phyloP scores from a whole-genome alignment of 2,329 filamentous ascomycete genomes.

The Paecilomyces fulvus region DNA sequence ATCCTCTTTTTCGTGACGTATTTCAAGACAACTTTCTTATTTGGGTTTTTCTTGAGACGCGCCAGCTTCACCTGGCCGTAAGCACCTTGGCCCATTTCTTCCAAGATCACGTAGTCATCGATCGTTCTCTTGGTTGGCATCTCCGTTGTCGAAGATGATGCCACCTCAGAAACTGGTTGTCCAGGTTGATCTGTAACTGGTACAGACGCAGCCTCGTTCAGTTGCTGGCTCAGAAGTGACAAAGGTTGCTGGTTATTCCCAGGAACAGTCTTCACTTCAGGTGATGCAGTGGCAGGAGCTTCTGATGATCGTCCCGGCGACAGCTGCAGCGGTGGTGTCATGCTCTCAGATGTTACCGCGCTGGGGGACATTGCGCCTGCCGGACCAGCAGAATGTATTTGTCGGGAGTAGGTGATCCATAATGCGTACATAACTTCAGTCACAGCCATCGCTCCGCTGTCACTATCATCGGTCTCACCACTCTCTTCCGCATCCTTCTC shows the following conservation, averaged over 20 bases:
- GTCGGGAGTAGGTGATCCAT: constrained; percentile 94
- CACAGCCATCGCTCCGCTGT: constrained; percentile 33
- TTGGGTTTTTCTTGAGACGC: constrained; percentile 65
- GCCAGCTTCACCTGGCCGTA: constrained; percentile 97
- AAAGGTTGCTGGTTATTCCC: constrained; percentile 32
- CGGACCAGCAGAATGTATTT: constrained; percentile 68
- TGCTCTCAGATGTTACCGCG: constrained; percentile 53
- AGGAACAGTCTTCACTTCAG: constrained; percentile 16
- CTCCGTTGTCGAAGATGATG: constrained; percentile 19
- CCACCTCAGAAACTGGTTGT: constrained; percentile 25
- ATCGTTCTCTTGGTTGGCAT: constrained; percentile 67
- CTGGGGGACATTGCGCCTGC: constrained; percentile 47
- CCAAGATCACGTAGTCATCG: constrained; percentile 80
- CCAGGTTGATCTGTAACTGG: constrained; percentile 35
- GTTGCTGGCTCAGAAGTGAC: constrained; percentile 43
- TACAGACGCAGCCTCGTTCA: constrained; percentile 42
- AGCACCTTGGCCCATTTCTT: constrained; percentile 97
- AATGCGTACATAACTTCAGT: constrained; percentile 85
- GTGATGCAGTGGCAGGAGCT: constrained; percentile 15
- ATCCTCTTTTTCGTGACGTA: constrained; percentile 97
- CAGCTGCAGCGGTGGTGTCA: constrained; percentile 69
- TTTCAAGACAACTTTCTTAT: constrained; percentile 86
- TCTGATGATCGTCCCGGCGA: constrained; percentile 58
- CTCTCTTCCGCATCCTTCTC: constrained; percentile 58
- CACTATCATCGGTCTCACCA: constrained; percentile 41